Evolutionary conservation across 1,284 basidiomycete species (phyloP).

Genomic region (Tilletia walkeri): DNA sequence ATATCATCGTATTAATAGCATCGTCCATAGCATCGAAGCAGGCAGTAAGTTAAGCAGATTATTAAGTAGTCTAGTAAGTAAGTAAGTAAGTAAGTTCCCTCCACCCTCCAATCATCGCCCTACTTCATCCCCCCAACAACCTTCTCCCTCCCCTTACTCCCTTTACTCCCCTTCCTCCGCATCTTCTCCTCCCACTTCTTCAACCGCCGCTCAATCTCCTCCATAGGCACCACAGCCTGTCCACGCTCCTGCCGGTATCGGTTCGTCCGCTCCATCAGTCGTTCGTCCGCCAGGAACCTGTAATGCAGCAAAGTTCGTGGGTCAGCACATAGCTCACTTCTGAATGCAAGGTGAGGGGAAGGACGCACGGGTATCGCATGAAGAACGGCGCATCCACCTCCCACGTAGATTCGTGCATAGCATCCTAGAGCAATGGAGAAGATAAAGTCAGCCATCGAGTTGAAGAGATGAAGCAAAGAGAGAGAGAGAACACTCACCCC

Average conservation of each 20-base stretch:
- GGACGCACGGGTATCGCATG: constrained; percentile 29
- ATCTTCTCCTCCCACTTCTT: constrained; percentile 11
- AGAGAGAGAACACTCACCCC: background rate
- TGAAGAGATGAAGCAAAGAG: constrained; percentile 24
- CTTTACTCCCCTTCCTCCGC: too few species aligned
- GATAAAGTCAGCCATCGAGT: constrained; percentile 21
- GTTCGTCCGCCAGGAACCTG: constrained; percentile 11
- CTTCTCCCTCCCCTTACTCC: too few species aligned
- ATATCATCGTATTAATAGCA: too few species aligned
- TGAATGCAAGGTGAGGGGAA: background rate
- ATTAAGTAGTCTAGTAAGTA: too few species aligned
- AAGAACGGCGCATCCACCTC: constrained; percentile 33
- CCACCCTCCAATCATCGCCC: too few species aligned
- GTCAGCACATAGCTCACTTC: background rate
- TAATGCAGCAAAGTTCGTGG: background rate
- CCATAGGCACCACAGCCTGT: background rate
- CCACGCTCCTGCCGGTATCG: constrained; percentile 12
- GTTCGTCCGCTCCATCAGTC: constrained; percentile 10
- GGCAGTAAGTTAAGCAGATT: too few species aligned
- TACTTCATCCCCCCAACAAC: too few species aligned
- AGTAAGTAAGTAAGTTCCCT: too few species aligned
- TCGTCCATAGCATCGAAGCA: too few species aligned
- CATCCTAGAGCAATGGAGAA: constrained; percentile 26
- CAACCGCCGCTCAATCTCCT: constrained; percentile 5
- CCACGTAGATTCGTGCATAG: constrained; percentile 30